Conservation (phyloP, 352 stramenopile genomes). For the Elongisporangium prolatum region DNA sequence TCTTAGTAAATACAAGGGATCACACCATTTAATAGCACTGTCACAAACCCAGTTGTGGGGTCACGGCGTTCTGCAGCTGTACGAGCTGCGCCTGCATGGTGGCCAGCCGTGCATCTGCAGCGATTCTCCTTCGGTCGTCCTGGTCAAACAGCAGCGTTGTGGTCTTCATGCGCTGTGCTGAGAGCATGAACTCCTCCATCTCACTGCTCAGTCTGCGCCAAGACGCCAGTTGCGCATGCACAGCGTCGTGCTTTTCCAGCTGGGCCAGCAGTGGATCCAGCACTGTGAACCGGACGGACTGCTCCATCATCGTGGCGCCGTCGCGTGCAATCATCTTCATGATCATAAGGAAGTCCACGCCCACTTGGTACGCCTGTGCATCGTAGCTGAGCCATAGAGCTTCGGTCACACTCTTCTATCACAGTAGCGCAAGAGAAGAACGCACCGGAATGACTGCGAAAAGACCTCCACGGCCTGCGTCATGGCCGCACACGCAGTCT, state of each 20-base stretch:
- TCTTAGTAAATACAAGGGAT: not conserved
- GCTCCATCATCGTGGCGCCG: constrained; percentile 60
- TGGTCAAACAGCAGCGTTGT: not conserved
- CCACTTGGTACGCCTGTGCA: constrained; percentile 19
- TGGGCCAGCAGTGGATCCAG: constrained; percentile 52
- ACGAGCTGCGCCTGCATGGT: constrained; percentile 35
- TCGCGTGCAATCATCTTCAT: constrained; percentile 55
- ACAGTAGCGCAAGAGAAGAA: constrained; percentile 2
- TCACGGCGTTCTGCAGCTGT: constrained; percentile 29
- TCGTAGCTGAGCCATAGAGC: constrained; percentile 14
- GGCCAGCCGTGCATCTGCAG: constrained; percentile 26
- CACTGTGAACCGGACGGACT: constrained; percentile 75
- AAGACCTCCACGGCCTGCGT: constrained; percentile 49
- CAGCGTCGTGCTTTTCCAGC: constrained; percentile 40
- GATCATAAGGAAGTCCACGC: constrained; percentile 38
- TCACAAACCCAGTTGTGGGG: constrained; percentile 31
- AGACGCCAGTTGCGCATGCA: constrained; percentile 33
- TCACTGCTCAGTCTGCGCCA: constrained; percentile 24
- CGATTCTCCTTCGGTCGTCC: constrained; percentile 27
- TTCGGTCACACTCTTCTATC: constrained; percentile 2
- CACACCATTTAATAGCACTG: not conserved
- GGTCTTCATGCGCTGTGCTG: not conserved
- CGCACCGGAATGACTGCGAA: constrained; percentile 41
- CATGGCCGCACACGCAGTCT: constrained; percentile 40
- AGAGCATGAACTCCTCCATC: constrained; percentile 18